Base-by-base conservation (phyloP, 371 early-diverging fungal genomes). In the Syncephalis fuscata region DNA sequence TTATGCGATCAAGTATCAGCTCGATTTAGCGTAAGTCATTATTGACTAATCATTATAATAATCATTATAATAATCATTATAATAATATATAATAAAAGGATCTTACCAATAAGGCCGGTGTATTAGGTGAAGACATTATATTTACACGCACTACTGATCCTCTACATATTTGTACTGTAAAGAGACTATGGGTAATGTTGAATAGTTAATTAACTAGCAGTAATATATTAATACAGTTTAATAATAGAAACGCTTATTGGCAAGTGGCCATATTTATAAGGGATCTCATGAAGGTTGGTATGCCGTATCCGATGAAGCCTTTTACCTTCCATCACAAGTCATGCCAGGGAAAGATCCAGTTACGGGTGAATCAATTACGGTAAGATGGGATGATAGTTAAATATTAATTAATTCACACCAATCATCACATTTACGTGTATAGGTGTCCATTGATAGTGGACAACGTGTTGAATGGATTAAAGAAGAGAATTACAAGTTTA, bases 241-340 rank as follows among this genome's bases (percentile, higher is more conserved):
- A n/a, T n/a, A n/a, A 4, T 24, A 82, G 92, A 60, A 68, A 32
- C 45, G 48, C 45, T 63, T 95, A 15, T 64, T 68, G 24, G 63
- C 71, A 3, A 67, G 62, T n/a, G 92, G 89, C 3, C 76, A 76
- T 51, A 81, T 96, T 19, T 93, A 93, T 64, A 89, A 88, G 60
- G 93, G 91, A 17, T 62, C 63, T 17, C 91, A 94, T 51, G 76
- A 82, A 45, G 97, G 97, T 15, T 96, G 93, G 92, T 96, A 96
- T 64, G 82, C 88, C 2, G 76, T 92, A 1, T 88, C 92, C 1
- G 97, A 96, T 55, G 97, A 96, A 64, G 85, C 90, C 0, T 96
- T 91, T 56, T 88, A 88, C 54, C 67, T 89, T 0, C 63, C 64
- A 3, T 61, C 63, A 1, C 87, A 91, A 56, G 77, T 92, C 0